phyloP scores from a whole-genome alignment of 495 filamentous ascomycete species.

The Neurospora sublineolata region DNA sequence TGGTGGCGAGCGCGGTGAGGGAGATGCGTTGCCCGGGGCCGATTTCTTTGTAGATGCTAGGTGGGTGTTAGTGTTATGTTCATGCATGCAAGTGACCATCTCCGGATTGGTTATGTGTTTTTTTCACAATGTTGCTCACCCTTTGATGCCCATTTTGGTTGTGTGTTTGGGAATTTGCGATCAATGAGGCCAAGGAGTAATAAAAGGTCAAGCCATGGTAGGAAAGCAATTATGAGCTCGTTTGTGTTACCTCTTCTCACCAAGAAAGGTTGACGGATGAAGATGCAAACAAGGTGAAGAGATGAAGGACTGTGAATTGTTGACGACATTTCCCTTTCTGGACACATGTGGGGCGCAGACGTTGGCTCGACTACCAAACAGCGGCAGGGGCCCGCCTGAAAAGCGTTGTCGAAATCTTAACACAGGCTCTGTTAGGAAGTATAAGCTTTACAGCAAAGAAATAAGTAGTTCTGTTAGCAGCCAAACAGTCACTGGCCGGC shows the following conservation, averaged over 20 bases:
- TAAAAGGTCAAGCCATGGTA: neutral
- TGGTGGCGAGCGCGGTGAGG: conserved; percentile 69
- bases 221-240: neutral
- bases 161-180: neutral
- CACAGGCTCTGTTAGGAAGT: no score
- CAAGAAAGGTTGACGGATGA: neutral
- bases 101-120: neutral
- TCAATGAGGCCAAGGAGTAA: neutral
- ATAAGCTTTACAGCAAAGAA: no score
- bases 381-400: neutral
- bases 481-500: neutral
- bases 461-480: no score
- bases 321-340: conserved; percentile 19
- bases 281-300: neutral
- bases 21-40: conserved; percentile 70
- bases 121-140: conserved; percentile 23
- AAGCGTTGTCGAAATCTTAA: no score
- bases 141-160: conserved; percentile 49
- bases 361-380: neutral
- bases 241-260: neutral
- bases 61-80: neutral
- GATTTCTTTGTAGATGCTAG: conserved; percentile 80
- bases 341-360: neutral
- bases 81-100: no score
- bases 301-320: conserved; percentile 11